Evolutionary conservation across 257 asterid genomes (phyloP).

Genomic region (Mentha longifolia): DNA sequence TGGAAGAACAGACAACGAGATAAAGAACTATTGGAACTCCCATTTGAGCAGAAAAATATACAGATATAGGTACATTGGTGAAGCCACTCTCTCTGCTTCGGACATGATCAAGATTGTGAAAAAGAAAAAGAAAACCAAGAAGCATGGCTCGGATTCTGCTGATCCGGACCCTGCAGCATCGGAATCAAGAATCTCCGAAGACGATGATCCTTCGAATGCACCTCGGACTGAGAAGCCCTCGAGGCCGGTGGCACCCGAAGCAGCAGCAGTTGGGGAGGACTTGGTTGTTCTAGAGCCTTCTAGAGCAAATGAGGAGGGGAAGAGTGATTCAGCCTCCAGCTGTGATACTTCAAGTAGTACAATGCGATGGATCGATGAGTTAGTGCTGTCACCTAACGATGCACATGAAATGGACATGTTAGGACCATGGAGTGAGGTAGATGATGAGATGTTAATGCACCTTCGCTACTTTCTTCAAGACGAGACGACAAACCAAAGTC

Average conservation of each 20-base stretch:
- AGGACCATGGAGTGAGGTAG: constrained; percentile 35
- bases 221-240: neutral
- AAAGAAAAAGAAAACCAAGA: constrained; percentile 37
- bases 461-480: constrained; percentile 29
- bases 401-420: constrained; percentile 17
- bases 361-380: constrained; percentile 10
- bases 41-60: constrained; percentile 52
- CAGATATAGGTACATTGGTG: constrained; percentile 40
- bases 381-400: constrained; percentile 9
- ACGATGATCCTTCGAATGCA: no score
- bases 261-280: neutral
- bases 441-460: constrained; percentile 38
- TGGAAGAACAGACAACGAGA: constrained; percentile 70
- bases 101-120: constrained; percentile 38
- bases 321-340: neutral
- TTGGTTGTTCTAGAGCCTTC: constrained; percentile 13
- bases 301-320: neutral
- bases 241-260: no score
- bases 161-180: neutral
- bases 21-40: constrained; percentile 71
- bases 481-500: constrained; percentile 16
- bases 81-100: constrained; percentile 28
- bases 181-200: neutral
- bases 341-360: neutral
- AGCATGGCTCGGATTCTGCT: constrained; percentile 26